phyloP scores from a whole-genome alignment of 2,329 filamentous ascomycete genomes.

The Passalora sequoiae region DNA sequence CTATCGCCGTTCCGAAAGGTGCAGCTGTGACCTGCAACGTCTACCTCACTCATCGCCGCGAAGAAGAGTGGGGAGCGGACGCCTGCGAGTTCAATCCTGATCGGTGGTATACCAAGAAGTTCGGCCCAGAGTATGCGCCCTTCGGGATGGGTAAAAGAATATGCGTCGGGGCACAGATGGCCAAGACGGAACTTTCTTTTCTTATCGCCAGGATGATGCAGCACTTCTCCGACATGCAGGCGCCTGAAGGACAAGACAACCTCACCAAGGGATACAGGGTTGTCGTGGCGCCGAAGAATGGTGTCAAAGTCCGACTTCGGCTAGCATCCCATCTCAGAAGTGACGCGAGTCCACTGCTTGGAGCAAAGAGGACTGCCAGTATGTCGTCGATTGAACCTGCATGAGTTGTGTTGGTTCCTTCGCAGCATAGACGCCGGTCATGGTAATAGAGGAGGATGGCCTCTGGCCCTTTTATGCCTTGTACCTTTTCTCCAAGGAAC shows the following conservation, averaged over 20 bases:
- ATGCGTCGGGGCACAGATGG: constrained; percentile 19
- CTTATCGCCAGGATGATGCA: constrained; percentile 19
- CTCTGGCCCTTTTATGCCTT: too few species aligned
- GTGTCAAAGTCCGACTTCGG: constrained; percentile 21
- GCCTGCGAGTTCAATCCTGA: constrained; percentile 40
- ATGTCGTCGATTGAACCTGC: too few species aligned
- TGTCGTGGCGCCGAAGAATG: constrained; percentile 22
- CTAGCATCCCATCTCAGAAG: too few species aligned
- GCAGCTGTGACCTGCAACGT: constrained; percentile 41
- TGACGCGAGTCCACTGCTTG: too few species aligned
- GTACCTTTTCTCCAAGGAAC: too few species aligned
- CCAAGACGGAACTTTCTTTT: constrained; percentile 19
- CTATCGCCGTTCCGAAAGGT: constrained; percentile 38
- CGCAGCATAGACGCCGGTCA: too few species aligned
- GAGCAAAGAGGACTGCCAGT: too few species aligned
- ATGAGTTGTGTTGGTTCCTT: too few species aligned
- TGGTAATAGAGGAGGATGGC: too few species aligned
- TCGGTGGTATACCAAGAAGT: constrained; percentile 24
- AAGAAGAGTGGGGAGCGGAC: constrained; percentile 45
- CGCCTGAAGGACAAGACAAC: constrained; percentile 17
- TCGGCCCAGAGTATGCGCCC: constrained; percentile 19
- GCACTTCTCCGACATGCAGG: constrained; percentile 15
- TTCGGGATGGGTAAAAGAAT: constrained; percentile 24
- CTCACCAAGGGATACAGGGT: constrained; percentile 19
- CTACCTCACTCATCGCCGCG: constrained; percentile 47